Base-by-base conservation (phyloP, 441 rosid species). In the Arabidopsis lyrata region DNA sequence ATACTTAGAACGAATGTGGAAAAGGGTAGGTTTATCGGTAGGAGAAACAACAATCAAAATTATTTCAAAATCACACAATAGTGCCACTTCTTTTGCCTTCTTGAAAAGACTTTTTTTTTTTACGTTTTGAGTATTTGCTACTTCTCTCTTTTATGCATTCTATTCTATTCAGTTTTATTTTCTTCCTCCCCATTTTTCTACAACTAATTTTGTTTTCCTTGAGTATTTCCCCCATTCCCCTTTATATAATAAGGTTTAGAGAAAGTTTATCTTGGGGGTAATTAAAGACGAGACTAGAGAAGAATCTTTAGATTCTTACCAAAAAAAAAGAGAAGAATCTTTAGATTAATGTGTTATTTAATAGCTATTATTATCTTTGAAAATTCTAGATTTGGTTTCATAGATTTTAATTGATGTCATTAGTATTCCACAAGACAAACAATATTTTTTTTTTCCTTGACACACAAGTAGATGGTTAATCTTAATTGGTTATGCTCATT, bases 91-190 rank as follows among this genome's bases (percentile, higher is more conserved):
- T 2, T 72, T 62, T 0, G 76, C 84, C 8, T 80, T 80, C 42
- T 84, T 82, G 3, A 84, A 12, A 29, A 82, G 3, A 0, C 84
- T 71, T 0, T 16, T 14, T 22, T 76, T 84, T 14, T 22, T 76
- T 84, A 6, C 83, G 70, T 81, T 80, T 80, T 32, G 84, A 80
- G 22, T 47, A 84, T 57, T 68, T 82, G 24, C 22, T 48, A 0
- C 72, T 79, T 60, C 83, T 80, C 8, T 58, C 81, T 62, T 76
- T 76, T 0, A 0, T 0, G 0, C 2, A 50, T 6, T 74, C 75
- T 39, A 82, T 4, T 49, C 34, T 76, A 55, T 41, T 22, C 18
- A 82, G 35, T 22, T 24, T 58, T 45, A 76, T 20, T 73, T 76
- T 82, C 34, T 44, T 80, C 5, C 76, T 84, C 44, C 82, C 81